Evolutionary conservation across 2,329 filamentous ascomycete species (phyloP).

Genomic region (Bretziella fagacearum): DNA sequence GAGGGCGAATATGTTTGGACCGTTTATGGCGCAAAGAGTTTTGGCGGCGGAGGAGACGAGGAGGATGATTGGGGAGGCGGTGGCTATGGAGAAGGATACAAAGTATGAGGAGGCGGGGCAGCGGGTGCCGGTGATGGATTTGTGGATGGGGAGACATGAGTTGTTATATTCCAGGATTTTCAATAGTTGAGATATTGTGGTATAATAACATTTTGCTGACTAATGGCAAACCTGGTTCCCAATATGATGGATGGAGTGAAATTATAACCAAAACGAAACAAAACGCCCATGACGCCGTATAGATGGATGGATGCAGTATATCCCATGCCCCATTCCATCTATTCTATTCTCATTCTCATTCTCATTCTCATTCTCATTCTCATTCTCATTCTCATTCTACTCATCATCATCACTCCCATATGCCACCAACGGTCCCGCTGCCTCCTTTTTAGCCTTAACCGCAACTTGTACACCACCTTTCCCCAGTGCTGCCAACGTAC

Average conservation of each 20-base stretch:
- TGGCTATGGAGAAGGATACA: constrained; percentile 43
- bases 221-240: too few relatives aligned
- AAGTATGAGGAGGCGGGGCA: constrained; percentile 52
- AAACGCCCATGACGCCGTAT: too few relatives aligned
- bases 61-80: constrained; percentile 36
- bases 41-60: constrained; percentile 46
- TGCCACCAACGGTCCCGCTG: constrained; percentile 57
- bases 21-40: constrained; percentile 61
- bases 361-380: constrained; percentile 15
- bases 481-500: constrained; percentile 64
- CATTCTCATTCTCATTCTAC: background rate
- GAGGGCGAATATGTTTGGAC: constrained; percentile 59
- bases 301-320: too few relatives aligned
- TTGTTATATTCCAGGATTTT: constrained; percentile 73
- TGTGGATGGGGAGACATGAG: constrained; percentile 74
- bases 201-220: too few relatives aligned
- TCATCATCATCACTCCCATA: constrained; percentile 58
- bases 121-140: constrained; percentile 58
- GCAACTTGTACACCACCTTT: constrained; percentile 36
- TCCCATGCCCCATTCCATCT: too few relatives aligned
- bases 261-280: background rate
- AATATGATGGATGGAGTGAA: background rate
- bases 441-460: constrained; percentile 35
- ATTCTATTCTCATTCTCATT: background rate
- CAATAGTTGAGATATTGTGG: constrained; percentile 44